A percentile compares a stretch with the other conserved stretches of the same genome.
Conservation (phyloP, 306 rosid genomes). For the Gynostemma pentaphyllum region DNA sequence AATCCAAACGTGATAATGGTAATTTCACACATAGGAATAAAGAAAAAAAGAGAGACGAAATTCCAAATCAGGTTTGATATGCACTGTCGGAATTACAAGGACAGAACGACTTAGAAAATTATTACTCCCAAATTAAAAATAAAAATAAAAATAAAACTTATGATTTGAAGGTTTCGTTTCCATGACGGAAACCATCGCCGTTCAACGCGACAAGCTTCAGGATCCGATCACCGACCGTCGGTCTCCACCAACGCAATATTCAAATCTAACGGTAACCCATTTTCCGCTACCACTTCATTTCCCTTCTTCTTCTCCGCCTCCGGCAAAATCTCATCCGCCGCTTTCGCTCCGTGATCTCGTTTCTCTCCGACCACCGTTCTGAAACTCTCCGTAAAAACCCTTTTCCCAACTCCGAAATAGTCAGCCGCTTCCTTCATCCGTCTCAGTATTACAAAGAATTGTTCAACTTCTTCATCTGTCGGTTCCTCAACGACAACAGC, state of each 20-base stretch:
- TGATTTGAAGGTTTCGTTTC: background rate
- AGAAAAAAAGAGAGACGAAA: too few relatives aligned
- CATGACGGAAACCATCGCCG: background rate
- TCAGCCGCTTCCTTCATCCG: constrained; percentile 59
- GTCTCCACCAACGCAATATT: background rate
- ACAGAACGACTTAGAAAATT: too few relatives aligned
- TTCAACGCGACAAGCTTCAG: too few relatives aligned
- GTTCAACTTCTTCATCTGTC: constrained; percentile 70
- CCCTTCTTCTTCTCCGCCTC: background rate
- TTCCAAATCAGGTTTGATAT: too few relatives aligned
- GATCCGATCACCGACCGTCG: background rate
- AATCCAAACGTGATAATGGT: too few relatives aligned
- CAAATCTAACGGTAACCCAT: constrained; percentile 3
- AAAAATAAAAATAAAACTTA: too few relatives aligned
- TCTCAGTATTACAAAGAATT: constrained; percentile 53
- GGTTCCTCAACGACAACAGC: constrained; percentile 8
- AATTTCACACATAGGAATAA: too few relatives aligned
- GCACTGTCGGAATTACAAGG: too few relatives aligned
- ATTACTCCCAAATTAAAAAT: too few relatives aligned
- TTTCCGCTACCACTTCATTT: constrained; percentile 2
- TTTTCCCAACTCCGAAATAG: constrained; percentile 29
- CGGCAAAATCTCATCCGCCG: background rate
- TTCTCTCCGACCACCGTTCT: background rate
- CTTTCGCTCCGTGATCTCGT: background rate
- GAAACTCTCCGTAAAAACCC: background rate